Percentiles rank a stretch among this genome's conserved stretches.
phyloP scores from a whole-genome alignment of 1,284 basidiomycete species.

The Anthracocystis walkeri region DNA sequence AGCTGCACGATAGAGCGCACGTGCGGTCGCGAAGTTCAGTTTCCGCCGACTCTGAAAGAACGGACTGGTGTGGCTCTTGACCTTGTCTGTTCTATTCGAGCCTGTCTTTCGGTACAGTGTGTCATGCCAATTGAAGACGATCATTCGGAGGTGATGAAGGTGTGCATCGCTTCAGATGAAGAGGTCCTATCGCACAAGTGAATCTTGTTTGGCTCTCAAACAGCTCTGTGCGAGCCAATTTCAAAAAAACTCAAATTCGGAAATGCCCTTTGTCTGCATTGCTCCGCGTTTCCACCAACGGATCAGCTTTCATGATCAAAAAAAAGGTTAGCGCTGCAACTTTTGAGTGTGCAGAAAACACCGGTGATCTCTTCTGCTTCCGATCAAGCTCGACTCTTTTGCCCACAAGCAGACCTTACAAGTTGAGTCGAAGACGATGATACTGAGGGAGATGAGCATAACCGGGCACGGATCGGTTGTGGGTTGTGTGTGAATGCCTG shows the following conservation, averaged over 20 bases:
- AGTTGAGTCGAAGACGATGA: neutral
- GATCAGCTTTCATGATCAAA: neutral
- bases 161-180: neutral
- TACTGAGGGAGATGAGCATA: neutral
- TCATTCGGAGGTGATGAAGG: neutral
- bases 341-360: no score
- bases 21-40: constrained; percentile 30
- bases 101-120: neutral
- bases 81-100: neutral
- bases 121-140: neutral
- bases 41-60: constrained; percentile 14
- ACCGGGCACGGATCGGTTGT: neutral
- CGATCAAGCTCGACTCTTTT: no score
- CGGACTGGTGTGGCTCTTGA: neutral
- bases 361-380: no score
- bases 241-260: neutral
- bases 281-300: neutral
- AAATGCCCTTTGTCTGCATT: neutral
- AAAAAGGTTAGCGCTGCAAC: no score
- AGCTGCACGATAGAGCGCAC: constrained; percentile 44
- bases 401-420: no score
- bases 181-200: no score
- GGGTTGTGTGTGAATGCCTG: neutral
- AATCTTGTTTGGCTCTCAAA: no score
- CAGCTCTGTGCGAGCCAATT: neutral